Base-by-base conservation (phyloP, 192 early-diverging fungal genomes). In the Gorgonomyces haynaldii region DNA sequence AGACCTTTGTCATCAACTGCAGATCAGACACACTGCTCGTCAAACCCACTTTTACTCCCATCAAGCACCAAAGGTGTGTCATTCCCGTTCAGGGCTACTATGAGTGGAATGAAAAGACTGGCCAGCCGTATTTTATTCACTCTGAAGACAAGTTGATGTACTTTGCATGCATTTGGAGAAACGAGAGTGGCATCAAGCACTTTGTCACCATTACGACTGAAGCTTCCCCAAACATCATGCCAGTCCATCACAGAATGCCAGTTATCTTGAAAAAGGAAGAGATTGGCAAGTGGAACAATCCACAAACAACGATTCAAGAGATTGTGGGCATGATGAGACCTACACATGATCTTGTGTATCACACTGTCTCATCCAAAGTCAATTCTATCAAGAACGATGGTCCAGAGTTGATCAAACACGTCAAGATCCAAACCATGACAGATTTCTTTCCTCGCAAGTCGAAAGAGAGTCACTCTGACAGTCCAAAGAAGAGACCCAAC, bases 171-270 rank as follows among this genome's bases (percentile, higher is more conserved):
- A 21, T 69, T 4, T 69, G 42, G 63, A 87, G 85, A 16, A 76
- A 77, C 52, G 80, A 77, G 3, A 76, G 50, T 17, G 66, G 37
- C 3, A 52, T 58, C 22, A 67, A 55, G 42, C 69, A 61, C 28
- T 78, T 44, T 12, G 58, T 59, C 21, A 73, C 61, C 31, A 31
- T 77, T 61, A 79, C 78, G 47, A 67, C 54, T 13, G 62, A 23
- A 8, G 38, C 35, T 9, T 55, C 30, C 9, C 56, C 38, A 1
- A 70, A 34, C 2, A 47, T 74, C 3, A 39, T 65, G 62, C 65
- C 79, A 72, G 20, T 79, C 53, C 35, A 71, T 65, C 31, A 81
- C 61, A 36, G 76, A 3, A 64, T 79, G 65, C 60, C 65, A 1
- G 64, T 64, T 3, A 46, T 60, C 19, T 37, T 58, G 24, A 37